A percentile compares a stretch with the other conserved stretches of the same genome.
Evolutionary conservation across 1,284 basidiomycete genomes (phyloP).

Genomic region (Cutaneotrichosporon cutaneum): DNA sequence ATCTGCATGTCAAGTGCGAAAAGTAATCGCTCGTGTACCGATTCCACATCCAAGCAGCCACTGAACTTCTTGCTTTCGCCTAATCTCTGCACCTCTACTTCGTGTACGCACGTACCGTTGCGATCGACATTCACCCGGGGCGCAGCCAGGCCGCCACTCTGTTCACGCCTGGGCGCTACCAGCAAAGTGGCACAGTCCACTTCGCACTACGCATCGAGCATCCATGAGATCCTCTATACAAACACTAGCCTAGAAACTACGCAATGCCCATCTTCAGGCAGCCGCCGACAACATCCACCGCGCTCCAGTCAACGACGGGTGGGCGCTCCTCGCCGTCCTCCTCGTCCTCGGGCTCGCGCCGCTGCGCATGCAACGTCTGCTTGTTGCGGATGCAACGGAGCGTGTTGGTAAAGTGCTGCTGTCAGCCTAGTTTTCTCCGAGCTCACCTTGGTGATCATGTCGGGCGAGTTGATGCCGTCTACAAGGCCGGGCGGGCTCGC

Average conservation of each 20-base stretch:
- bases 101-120: no score
- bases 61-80: no score
- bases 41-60: no score
- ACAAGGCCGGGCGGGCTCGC: slow-evolving; percentile 76
- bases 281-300: slow-evolving; percentile 81
- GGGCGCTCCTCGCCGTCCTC: slow-evolving; percentile 56
- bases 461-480: slow-evolving; percentile 84
- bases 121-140: no score
- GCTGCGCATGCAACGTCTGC: slow-evolving; percentile 37
- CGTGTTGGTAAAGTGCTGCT: slow-evolving; percentile 86
- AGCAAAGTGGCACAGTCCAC: no score
- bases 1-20: no score
- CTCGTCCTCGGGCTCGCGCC: slow-evolving; percentile 16
- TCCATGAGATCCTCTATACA: not conserved
- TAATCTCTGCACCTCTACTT: no score
- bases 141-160: no score
- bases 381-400: slow-evolving; percentile 68
- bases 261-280: slow-evolving; percentile 73
- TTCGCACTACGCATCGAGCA: not conserved
- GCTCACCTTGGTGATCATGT: slow-evolving; percentile 66
- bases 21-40: no score
- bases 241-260: slow-evolving; percentile 1
- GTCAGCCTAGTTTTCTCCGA: not conserved
- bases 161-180: no score
- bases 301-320: slow-evolving; percentile 62